Evolutionary conservation across 2,329 filamentous ascomycete species (phyloP).

Genomic region (Amylocarpus encephaloides): DNA sequence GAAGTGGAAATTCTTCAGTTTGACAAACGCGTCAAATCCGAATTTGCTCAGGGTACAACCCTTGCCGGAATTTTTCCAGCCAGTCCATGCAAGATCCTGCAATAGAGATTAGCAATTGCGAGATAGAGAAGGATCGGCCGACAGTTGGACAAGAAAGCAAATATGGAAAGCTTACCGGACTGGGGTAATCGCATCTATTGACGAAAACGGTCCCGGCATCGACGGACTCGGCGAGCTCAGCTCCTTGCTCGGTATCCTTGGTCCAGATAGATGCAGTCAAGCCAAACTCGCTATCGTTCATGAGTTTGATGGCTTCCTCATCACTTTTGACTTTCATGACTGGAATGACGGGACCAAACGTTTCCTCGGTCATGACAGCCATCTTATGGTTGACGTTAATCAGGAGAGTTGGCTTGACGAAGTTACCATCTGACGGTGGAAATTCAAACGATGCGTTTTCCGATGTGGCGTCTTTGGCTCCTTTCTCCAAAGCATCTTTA

Average conservation of each 20-base stretch:
- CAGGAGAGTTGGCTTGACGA: conserved; percentile 78
- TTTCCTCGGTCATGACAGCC: conserved; percentile 88
- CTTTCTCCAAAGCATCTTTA: conserved; percentile 73
- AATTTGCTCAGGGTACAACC: conserved; percentile 84
- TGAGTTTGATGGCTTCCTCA: conserved; percentile 71
- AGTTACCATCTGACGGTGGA: conserved; percentile 75
- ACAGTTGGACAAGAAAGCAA: conserved; percentile 3
- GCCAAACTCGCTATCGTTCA: conserved; percentile 95
- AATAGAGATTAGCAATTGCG: conserved; percentile 8
- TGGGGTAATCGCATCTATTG: conserved; percentile 88
- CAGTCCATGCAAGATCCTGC: conserved; percentile 90
- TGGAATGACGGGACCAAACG: conserved; percentile 87
- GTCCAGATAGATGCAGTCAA: conserved; percentile 98
- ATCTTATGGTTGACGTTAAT: conserved; percentile 75
- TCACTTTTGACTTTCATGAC: conserved; percentile 81
- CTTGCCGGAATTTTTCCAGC: conserved; percentile 95
- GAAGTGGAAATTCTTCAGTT: conserved; percentile 91
- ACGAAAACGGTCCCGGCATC: conserved; percentile 96
- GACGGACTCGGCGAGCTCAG: conserved; percentile 70
- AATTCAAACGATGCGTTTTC: conserved; percentile 70
- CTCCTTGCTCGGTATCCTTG: conserved; percentile 70
- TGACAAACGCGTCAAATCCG: conserved; percentile 93
- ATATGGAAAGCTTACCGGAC: conserved; percentile 59
- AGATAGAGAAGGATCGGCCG: conserved; percentile 2
- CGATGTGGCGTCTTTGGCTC: conserved; percentile 79